These are phyloP conservation scores for Trichophaea hybrida DNA, from an alignment of 2,329 filamentous ascomycete genomes.

Conservation along the genomic window DNA sequence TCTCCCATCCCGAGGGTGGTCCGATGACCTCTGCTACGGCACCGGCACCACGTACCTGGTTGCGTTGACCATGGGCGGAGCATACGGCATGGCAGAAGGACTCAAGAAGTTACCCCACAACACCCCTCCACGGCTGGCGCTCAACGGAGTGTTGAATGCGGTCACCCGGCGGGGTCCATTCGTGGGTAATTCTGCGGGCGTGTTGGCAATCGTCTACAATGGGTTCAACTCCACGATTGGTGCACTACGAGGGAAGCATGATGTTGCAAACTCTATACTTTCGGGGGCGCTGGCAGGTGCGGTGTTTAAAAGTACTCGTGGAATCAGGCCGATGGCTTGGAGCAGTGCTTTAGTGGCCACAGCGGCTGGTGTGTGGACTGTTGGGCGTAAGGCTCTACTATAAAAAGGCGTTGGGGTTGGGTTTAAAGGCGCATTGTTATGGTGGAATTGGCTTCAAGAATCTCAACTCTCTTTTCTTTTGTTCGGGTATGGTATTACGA, in stretches of 20 bases:
- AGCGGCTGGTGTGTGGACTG: constrained; percentile 77
- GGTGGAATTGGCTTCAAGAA: background rate
- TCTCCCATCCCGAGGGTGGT: constrained; percentile 89
- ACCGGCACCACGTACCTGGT: constrained; percentile 85
- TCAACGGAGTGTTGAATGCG: constrained; percentile 90
- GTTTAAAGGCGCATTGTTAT: background rate
- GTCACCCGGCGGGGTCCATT: constrained; percentile 88
- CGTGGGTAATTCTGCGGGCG: constrained; percentile 87
- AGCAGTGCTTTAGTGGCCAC: constrained; percentile 79
- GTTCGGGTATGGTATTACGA: too few relatives aligned
- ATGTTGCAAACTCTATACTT: constrained; percentile 71
- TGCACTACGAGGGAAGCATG: constrained; percentile 67
- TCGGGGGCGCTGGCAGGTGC: constrained; percentile 81
- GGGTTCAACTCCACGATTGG: constrained; percentile 76
- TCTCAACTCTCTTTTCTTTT: background rate
- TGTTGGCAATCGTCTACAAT: constrained; percentile 93
- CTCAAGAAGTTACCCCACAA: constrained; percentile 54
- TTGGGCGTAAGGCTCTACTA: constrained; percentile 32
- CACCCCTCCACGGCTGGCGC: constrained; percentile 73
- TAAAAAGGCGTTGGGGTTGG: background rate
- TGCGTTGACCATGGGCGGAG: constrained; percentile 72
- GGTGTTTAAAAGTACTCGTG: constrained; percentile 91
- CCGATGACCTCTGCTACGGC: constrained; percentile 94
- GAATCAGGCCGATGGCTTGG: constrained; percentile 82
- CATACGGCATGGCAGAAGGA: constrained; percentile 85